These are phyloP conservation scores for Psilocybe sp. DNA, from an alignment of 768 basidiomycete species.

Conservation along the genomic window DNA sequence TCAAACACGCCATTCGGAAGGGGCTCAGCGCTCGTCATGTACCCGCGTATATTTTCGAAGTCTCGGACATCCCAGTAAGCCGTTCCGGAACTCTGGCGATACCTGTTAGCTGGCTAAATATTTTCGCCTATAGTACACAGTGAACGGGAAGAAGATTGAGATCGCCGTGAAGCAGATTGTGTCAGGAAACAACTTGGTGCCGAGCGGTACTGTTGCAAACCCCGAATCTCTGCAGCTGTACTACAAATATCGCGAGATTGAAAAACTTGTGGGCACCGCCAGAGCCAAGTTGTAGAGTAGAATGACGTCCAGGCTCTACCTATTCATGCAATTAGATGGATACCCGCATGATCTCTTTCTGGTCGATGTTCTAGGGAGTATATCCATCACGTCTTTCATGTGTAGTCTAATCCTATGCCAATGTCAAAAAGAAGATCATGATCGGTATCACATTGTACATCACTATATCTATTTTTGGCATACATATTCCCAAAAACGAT, in stretches of 20 bases:
- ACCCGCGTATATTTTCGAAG: slow-evolving; percentile 63
- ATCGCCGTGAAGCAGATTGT: slow-evolving; percentile 78
- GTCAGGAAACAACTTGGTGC: slow-evolving; percentile 60
- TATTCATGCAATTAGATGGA: neutral
- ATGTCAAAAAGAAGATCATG: too few species aligned
- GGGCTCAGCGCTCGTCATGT: slow-evolving; percentile 74
- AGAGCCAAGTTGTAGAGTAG: slow-evolving; percentile 13
- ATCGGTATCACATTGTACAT: too few species aligned
- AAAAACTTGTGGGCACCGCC: slow-evolving; percentile 13
- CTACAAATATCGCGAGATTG: slow-evolving; percentile 33
- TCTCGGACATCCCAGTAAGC: slow-evolving; percentile 68
- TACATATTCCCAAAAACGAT: too few species aligned
- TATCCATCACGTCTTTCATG: too few species aligned
- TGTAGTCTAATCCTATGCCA: too few species aligned
- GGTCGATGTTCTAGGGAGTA: neutral
- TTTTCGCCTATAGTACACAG: slow-evolving; percentile 52
- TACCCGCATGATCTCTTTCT: neutral
- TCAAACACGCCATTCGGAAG: slow-evolving; percentile 55
- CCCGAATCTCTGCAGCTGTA: slow-evolving; percentile 64
- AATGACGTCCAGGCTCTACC: neutral
- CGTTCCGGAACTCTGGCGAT: neutral
- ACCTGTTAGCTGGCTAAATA: neutral
- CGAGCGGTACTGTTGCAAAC: slow-evolving; percentile 75
- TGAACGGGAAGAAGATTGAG: slow-evolving; percentile 78
- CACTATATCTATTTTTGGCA: too few species aligned